Evolutionary conservation across 352 stramenopile species (phyloP).

Genomic region (Phytophthora pinifolia): DNA sequence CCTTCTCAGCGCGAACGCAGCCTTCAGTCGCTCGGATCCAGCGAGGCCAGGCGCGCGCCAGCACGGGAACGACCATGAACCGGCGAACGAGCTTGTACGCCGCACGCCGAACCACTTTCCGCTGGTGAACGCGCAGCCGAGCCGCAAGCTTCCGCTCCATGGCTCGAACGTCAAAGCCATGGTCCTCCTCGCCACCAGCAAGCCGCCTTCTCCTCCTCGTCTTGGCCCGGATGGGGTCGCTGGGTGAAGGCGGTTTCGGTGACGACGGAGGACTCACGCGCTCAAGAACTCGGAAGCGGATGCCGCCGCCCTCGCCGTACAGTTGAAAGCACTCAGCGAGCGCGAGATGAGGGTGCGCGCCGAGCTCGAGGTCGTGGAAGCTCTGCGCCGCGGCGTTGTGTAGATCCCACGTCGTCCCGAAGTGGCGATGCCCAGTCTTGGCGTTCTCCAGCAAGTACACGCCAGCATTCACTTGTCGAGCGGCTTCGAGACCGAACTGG

Average conservation of each 20-base stretch:
- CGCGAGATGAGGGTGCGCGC: slow-evolving; percentile 43
- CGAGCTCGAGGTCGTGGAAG: slow-evolving; percentile 46
- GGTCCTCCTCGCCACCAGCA: slow-evolving; percentile 5
- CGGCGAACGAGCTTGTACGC: slow-evolving; percentile 41
- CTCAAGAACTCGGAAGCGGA: slow-evolving; percentile 62
- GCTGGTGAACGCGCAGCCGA: slow-evolving; percentile 40
- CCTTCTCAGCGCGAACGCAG: slow-evolving; percentile 21
- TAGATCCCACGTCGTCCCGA: slow-evolving; percentile 77
- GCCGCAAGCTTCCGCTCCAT: slow-evolving; percentile 50
- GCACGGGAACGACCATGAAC: slow-evolving; percentile 35
- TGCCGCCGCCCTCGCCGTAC: slow-evolving; percentile 43
- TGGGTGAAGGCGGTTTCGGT: not conserved
- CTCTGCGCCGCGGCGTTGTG: slow-evolving; percentile 51
- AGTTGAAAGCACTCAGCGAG: slow-evolving; percentile 44
- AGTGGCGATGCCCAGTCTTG: slow-evolving; percentile 60
- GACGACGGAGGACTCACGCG: slow-evolving; percentile 30
- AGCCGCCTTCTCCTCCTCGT: slow-evolving; percentile 10
- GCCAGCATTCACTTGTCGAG: slow-evolving; percentile 54
- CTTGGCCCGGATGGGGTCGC: slow-evolving; percentile 11
- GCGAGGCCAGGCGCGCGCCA: slow-evolving; percentile 34
- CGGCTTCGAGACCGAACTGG: slow-evolving; percentile 24
- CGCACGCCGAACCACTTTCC: slow-evolving; percentile 27
- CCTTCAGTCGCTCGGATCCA: slow-evolving; percentile 26
- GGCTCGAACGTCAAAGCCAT: slow-evolving; percentile 49
- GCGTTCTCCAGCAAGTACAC: slow-evolving; percentile 67